Conservation (phyloP, 1,139 yeast species). For the Saccharomycopsis hybrid region DNA sequence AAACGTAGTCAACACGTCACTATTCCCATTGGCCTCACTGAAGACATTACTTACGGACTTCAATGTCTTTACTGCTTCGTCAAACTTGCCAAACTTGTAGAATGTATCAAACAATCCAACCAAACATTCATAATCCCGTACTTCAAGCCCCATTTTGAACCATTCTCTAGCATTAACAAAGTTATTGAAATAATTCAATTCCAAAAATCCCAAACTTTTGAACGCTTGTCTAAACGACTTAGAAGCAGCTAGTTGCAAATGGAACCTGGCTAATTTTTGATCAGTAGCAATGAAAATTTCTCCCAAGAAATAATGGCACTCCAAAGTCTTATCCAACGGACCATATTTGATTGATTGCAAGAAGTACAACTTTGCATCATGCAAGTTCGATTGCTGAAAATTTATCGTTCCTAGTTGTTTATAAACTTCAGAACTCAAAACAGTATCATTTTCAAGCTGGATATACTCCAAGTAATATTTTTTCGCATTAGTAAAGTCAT, state of each 20-base stretch:
- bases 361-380: slow-evolving; percentile 49
- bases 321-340: slow-evolving; percentile 50
- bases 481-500: slow-evolving; percentile 44
- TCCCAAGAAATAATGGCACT: slow-evolving; percentile 74
- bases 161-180: slow-evolving; percentile 60
- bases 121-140: slow-evolving; percentile 55
- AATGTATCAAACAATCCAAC: slow-evolving; percentile 64
- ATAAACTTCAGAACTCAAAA: slow-evolving; percentile 67
- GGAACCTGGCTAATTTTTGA: slow-evolving; percentile 55
- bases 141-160: slow-evolving; percentile 76
- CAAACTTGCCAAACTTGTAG: slow-evolving; percentile 26
- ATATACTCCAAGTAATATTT: slow-evolving; percentile 57
- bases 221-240: slow-evolving; percentile 75
- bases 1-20: slow-evolving; percentile 3
- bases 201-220: slow-evolving; percentile 70
- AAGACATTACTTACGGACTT: slow-evolving; percentile 11
- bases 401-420: slow-evolving; percentile 62
- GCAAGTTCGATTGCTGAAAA: slow-evolving; percentile 46
- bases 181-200: slow-evolving; percentile 59
- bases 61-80: slow-evolving; percentile 24
- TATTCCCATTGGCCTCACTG: slow-evolving; percentile 9
- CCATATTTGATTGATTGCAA: slow-evolving; percentile 56
- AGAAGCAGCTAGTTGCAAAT: slow-evolving; percentile 69
- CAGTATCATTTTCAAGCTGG: slow-evolving; percentile 43
- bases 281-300: slow-evolving; percentile 54